Evolutionary conservation across 2,329 filamentous ascomycete species (phyloP), one percentile per base, ranked within the genome.

Genomic region (Pseudogymnoascus sp.): DNA sequence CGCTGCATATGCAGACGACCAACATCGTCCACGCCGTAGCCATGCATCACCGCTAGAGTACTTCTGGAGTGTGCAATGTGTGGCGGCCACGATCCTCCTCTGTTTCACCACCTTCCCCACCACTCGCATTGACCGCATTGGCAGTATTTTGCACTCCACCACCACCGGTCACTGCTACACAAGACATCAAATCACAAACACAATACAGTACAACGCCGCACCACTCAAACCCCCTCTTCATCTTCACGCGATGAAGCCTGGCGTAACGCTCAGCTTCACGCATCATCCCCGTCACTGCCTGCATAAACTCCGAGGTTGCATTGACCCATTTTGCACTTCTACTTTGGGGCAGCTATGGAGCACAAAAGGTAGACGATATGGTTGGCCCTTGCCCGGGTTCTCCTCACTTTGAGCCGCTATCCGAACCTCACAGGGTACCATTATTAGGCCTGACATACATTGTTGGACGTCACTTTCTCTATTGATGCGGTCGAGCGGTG

Each of bases 81-180:
- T 45, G 39, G 39, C 39, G 39, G 39, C 39, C 39, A 45, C 39
- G 39, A 45, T 45, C 12, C 39, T 9, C 39, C 39, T 45, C 39
- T 45, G 39, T 45, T 45, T 45, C 39, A 45, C 39, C 39, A 45
- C 39, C 9, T 45, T 45, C 39, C 39, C 39, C 39, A 45, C 39
- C 39, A 26, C 39, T 45, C 39, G 39, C 39, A 45, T 45, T 45
- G 39, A 45, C 39, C 39, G 6, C 39, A 45, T 45, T 21, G 39
- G 39, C 39, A 26, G 5, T 13, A 45, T 26, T 45, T 45, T 26
- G 15, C 39, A 5, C 19, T 26, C 39, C 5, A 26, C 19, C 39
- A 9, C 39, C 19, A 45, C n/a, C n/a, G n/a, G n/a, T 45, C 39
- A 45, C 39, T 8, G 21, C 39, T 26, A 26, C 39, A 45, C 39